A percentile compares a stretch with the other conserved stretches of the same genome.
These are phyloP conservation scores for Populus euphratica DNA, from an alignment of 345 rosid species.

Conservation along the genomic window DNA sequence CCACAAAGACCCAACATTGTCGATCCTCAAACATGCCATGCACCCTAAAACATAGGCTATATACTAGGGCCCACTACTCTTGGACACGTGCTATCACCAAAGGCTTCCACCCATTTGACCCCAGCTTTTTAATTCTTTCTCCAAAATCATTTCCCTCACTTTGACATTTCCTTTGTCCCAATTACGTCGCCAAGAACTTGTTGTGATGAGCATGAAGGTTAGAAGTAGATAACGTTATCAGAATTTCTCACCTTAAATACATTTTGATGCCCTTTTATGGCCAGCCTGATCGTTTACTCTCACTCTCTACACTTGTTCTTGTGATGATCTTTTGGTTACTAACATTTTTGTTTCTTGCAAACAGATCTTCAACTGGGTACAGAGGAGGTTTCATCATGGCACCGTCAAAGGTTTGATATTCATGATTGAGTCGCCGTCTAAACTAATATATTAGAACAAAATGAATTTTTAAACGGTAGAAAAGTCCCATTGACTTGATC, in stretches of 20 bases:
- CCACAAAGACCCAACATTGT: constrained; percentile 45
- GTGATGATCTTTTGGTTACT: background rate
- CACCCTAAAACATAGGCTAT: constrained; percentile 26
- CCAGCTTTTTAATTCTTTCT: constrained; percentile 11
- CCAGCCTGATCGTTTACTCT: background rate
- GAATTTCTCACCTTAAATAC: background rate
- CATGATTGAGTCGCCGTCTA: background rate
- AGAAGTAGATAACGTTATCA: background rate
- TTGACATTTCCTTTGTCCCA: constrained; percentile 16
- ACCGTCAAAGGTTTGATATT: constrained; percentile 53
- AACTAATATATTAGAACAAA: background rate
- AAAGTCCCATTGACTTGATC: background rate
- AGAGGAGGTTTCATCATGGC: constrained; percentile 59
- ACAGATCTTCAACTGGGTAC: constrained; percentile 92
- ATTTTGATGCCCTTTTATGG: background rate
- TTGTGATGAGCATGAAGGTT: constrained; percentile 50
- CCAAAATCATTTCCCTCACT: constrained; percentile 3
- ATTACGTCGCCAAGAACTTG: constrained; percentile 17
- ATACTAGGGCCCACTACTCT: constrained; percentile 27
- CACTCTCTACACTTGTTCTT: background rate
- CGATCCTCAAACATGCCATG: constrained; percentile 44
- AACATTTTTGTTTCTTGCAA: constrained; percentile 9
- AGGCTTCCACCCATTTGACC: constrained; percentile 18
- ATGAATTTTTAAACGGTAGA: background rate
- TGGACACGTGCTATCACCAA: constrained; percentile 37